phyloP scores from a whole-genome alignment of 169 alveolate species.

The Babesia sp. region DNA sequence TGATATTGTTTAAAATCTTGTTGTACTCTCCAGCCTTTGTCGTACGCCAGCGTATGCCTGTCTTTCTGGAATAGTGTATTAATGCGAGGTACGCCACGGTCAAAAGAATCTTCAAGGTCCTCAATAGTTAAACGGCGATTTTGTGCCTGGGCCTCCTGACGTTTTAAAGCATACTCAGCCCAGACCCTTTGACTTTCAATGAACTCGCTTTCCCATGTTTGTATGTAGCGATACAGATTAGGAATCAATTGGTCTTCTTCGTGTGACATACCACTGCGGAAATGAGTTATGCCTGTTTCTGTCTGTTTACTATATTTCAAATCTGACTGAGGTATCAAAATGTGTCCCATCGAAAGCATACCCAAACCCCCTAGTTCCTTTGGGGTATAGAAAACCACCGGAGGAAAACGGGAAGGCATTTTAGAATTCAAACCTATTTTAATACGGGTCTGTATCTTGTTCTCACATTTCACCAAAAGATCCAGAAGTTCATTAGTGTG shows the following conservation, averaged over 20 bases:
- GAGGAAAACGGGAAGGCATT: slow-evolving; percentile 99
- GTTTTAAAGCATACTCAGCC: slow-evolving; percentile 99
- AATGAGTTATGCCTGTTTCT: slow-evolving; percentile 99
- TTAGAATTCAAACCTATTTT: slow-evolving; percentile 99
- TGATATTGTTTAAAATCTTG: slow-evolving; percentile 98
- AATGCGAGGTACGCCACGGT: slow-evolving; percentile 99
- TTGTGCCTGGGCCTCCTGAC: slow-evolving; percentile 98
- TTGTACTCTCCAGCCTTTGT: slow-evolving; percentile 99
- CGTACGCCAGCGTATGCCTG: slow-evolving; percentile 99
- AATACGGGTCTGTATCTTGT: slow-evolving; percentile 98
- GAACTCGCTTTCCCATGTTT: slow-evolving; percentile 99
- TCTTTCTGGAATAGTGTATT: slow-evolving; percentile 99
- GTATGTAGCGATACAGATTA: slow-evolving; percentile 93
- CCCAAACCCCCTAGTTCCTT: slow-evolving; percentile 99
- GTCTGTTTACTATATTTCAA: slow-evolving; percentile 95
- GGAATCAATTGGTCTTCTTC: slow-evolving; percentile 99
- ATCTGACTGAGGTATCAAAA: slow-evolving; percentile 99
- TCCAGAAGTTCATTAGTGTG: slow-evolving; percentile 98
- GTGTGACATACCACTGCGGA: slow-evolving; percentile 99
- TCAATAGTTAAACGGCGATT: slow-evolving; percentile 97
- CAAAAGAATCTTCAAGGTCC: slow-evolving; percentile 99
- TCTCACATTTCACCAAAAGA: slow-evolving; percentile 97
- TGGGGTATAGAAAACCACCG: slow-evolving; percentile 99
- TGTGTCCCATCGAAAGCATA: slow-evolving; percentile 99
- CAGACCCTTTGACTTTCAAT: slow-evolving; percentile 99